These are phyloP conservation scores for Strobilomyces confusus DNA, from an alignment of 768 basidiomycete genomes.

Conservation along the genomic window DNA sequence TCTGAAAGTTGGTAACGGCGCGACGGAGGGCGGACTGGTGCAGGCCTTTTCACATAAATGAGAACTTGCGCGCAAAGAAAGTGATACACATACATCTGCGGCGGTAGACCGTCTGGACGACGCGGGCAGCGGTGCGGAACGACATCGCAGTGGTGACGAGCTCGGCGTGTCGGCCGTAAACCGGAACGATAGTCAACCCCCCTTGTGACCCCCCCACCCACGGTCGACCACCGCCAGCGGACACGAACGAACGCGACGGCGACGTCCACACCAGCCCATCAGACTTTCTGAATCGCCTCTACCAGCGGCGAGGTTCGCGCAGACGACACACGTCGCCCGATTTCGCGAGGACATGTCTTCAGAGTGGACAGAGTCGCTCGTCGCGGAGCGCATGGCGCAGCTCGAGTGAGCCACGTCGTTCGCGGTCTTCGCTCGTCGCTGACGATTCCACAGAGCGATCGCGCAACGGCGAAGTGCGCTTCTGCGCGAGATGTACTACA, in stretches of 20 bases:
- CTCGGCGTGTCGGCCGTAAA: not conserved
- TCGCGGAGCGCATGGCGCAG: slow-evolving; percentile 33
- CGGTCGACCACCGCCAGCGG: not conserved
- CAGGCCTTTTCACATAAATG: slow-evolving; percentile 28
- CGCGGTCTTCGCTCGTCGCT: not conserved
- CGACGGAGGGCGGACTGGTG: slow-evolving; percentile 47
- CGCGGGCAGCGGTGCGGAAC: slow-evolving; percentile 10
- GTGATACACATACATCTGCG: slow-evolving; percentile 23
- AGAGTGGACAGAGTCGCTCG: slow-evolving; percentile 32
- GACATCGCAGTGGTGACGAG: slow-evolving; percentile 8
- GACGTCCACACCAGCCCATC: not conserved
- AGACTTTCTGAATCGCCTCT: not conserved
- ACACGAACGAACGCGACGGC: slow-evolving; percentile 4
- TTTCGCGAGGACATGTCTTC: slow-evolving; percentile 18
- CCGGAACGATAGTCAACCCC: slow-evolving; percentile 3
- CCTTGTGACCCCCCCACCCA: slow-evolving; percentile 6
- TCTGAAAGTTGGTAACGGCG: slow-evolving; percentile 73
- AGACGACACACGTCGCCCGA: slow-evolving; percentile 2
- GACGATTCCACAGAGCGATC: slow-evolving; percentile 45
- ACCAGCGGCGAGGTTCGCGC: not conserved
- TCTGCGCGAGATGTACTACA: slow-evolving; percentile 64
- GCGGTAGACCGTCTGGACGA: slow-evolving; percentile 11
- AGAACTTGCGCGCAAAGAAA: not conserved
- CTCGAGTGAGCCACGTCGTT: slow-evolving; percentile 27
- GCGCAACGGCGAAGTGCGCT: slow-evolving; percentile 64